Base-by-base conservation (phyloP, 306 rosid species). In the Trifolium dubium region DNA sequence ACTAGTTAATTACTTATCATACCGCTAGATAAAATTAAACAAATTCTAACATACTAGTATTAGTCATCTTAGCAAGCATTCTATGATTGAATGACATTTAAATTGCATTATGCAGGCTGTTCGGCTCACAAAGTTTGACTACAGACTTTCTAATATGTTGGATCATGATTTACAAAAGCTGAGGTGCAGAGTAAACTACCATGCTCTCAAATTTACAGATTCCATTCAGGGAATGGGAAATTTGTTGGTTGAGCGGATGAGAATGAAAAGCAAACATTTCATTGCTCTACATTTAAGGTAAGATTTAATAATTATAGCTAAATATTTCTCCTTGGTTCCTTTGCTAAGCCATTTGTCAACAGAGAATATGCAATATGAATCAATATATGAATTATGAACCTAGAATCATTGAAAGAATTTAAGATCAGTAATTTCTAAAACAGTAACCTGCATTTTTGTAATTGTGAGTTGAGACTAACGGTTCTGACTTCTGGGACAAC, bases 271-370 rank as follows among this genome's bases (percentile, higher is more conserved):
- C 83, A 83, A 83, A 74, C 89, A 87, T 83, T 93, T 89, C 83
- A 86, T 91, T 77, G 90, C 96, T 78, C 88, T 93, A 60, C 98
- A 93, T 87, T 82, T 93, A 86, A 91, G 98, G 98, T 93, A 72
- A 77, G 72, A 17, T 69, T 15, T 64, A 47, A 5, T 49, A 10
- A 11, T 75, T 79, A 18, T 49, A 14, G 62, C 4, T 56, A 63
- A 73, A 73, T 70, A 50, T 30, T 51, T 17, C 13, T 41, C 58
- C 37, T 9, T 41, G 59, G 58, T 77, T 77, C 60, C 47, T 43
- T 69, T 64, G 73, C 41, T 41, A 54, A 56, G 67, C 15, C 41
- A 19, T 40, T 60, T 40, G 50, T 41, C 81, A 5, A 43, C 9
- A 46, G 17, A 66, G 55, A 50, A 6, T n/a, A 6, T 50, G 55